Evolutionary conservation across 2,329 filamentous ascomycete species (phyloP).

Genomic region (Neopestalotiopsis sp.): DNA sequence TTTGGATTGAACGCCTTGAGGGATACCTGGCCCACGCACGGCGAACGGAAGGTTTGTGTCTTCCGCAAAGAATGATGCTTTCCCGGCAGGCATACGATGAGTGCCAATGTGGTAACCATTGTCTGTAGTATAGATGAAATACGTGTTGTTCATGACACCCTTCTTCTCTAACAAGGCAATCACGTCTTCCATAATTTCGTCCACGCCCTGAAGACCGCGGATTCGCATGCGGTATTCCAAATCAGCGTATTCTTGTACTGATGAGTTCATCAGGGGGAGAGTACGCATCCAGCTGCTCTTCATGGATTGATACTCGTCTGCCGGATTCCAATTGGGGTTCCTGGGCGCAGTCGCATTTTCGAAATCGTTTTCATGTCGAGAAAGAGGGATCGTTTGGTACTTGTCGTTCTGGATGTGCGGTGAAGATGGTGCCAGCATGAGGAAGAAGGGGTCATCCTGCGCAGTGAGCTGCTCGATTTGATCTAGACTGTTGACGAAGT

Average conservation of each 20-base stretch:
- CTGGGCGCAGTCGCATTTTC: neutral
- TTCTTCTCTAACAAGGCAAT: conserved; percentile 31
- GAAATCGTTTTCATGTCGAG: neutral
- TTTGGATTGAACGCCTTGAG: conserved; percentile 44
- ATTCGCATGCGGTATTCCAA: conserved; percentile 53
- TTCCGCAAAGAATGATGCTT: conserved; percentile 62
- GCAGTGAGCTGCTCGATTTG: conserved; percentile 10
- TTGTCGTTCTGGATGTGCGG: conserved; percentile 3
- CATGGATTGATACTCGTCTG: neutral
- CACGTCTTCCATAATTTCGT: conserved; percentile 48
- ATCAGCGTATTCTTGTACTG: conserved; percentile 52
- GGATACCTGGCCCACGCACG: conserved; percentile 63
- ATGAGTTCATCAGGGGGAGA: conserved; percentile 28
- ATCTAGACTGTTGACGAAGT: neutral
- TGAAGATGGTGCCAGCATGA: conserved; percentile 18
- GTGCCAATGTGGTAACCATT: conserved; percentile 66
- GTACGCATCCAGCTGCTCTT: neutral
- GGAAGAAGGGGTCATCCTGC: conserved; percentile 7
- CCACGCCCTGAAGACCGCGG: conserved; percentile 47
- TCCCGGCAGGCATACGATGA: conserved; percentile 62
- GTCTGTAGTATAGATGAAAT: conserved; percentile 60
- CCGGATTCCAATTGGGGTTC: neutral
- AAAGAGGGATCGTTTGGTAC: neutral
- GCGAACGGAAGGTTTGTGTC: conserved; percentile 66
- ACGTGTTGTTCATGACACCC: conserved; percentile 7